A percentile compares a stretch with the other conserved stretches of the same genome.
phyloP scores from a whole-genome alignment of 1,284 basidiomycete genomes.

The Pseudomicrostroma phylloplanum region DNA sequence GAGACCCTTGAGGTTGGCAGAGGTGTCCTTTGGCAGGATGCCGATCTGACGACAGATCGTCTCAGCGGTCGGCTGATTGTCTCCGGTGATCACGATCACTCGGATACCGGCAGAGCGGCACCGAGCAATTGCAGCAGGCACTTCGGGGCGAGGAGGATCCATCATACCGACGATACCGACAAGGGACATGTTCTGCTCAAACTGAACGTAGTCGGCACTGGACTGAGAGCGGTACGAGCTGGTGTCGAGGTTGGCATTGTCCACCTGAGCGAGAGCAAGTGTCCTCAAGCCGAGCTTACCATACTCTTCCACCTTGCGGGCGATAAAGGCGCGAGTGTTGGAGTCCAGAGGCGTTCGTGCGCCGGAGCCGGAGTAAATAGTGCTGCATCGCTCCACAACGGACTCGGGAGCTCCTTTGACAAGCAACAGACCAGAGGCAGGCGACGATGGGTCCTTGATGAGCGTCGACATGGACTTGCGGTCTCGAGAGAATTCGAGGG shows the following conservation, averaged over 20 bases:
- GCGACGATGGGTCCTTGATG: slow-evolving; percentile 57
- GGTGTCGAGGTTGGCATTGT: slow-evolving; percentile 62
- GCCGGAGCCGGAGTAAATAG: slow-evolving; percentile 57
- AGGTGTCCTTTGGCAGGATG: slow-evolving; percentile 68
- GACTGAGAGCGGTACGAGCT: slow-evolving; percentile 54
- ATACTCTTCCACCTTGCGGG: slow-evolving; percentile 64
- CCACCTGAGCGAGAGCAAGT: slow-evolving; percentile 80
- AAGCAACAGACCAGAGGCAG: slow-evolving; percentile 58
- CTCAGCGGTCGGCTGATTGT: slow-evolving; percentile 96
- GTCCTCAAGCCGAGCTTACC: slow-evolving; percentile 78
- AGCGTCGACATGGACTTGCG: slow-evolving; percentile 99
- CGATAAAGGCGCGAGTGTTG: slow-evolving; percentile 62
- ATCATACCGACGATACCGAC: slow-evolving; percentile 95
- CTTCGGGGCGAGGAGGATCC: slow-evolving; percentile 94
- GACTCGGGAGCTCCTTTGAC: slow-evolving; percentile 96
- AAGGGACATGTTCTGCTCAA: slow-evolving; percentile 75
- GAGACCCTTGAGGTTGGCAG: slow-evolving; percentile 62
- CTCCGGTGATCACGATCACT: slow-evolving; percentile 95
- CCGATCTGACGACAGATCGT: slow-evolving; percentile 94
- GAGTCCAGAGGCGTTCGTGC: slow-evolving; percentile 50
- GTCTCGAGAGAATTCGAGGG: slow-evolving; percentile 95
- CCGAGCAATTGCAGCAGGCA: slow-evolving; percentile 74
- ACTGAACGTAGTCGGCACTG: slow-evolving; percentile 72
- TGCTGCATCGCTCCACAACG: slow-evolving; percentile 78
- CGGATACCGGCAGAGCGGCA: slow-evolving; percentile 90